Evolutionary conservation across 768 basidiomycete species (phyloP).

Genomic region (Leucocoprinus sp.): DNA sequence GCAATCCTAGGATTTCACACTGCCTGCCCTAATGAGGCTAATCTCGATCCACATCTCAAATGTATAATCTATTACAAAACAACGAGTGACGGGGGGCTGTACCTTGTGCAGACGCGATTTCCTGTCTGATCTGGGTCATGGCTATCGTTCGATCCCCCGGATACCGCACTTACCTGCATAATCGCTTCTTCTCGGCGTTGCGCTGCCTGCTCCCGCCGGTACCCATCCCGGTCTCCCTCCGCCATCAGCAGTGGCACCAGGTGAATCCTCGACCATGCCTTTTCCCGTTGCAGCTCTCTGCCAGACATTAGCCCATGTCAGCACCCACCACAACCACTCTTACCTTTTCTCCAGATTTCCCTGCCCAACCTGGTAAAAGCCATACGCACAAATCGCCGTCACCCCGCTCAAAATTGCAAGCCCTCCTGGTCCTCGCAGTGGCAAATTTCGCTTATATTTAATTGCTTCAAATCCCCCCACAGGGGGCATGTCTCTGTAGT

Average conservation of each 20-base stretch:
- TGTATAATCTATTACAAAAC: constrained; percentile 19
- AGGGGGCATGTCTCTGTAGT: constrained; percentile 88
- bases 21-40: too few relatives aligned
- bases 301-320: too few relatives aligned
- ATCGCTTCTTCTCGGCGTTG: constrained; percentile 76
- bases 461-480: constrained; percentile 86
- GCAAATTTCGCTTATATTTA: constrained; percentile 94
- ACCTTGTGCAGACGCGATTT: constrained; percentile 78
- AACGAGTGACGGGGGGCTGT: constrained; percentile 39
- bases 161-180: constrained; percentile 55
- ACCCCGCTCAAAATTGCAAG: constrained; percentile 82
- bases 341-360: constrained; percentile 92
- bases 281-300: constrained; percentile 92
- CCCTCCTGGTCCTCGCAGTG: constrained; percentile 80
- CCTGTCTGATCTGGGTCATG: too few relatives aligned
- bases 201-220: constrained; percentile 73
- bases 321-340: constrained; percentile 31
- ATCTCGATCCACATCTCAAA: too few relatives aligned
- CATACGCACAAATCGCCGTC: constrained; percentile 77
- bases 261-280: constrained; percentile 93
- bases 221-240: constrained; percentile 87
- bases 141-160: too few relatives aligned
- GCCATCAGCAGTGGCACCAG: constrained; percentile 87
- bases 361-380: constrained; percentile 86
- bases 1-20: too few relatives aligned